Base-by-base conservation (phyloP, 345 rosid species). In the Trapa bicornis region DNA sequence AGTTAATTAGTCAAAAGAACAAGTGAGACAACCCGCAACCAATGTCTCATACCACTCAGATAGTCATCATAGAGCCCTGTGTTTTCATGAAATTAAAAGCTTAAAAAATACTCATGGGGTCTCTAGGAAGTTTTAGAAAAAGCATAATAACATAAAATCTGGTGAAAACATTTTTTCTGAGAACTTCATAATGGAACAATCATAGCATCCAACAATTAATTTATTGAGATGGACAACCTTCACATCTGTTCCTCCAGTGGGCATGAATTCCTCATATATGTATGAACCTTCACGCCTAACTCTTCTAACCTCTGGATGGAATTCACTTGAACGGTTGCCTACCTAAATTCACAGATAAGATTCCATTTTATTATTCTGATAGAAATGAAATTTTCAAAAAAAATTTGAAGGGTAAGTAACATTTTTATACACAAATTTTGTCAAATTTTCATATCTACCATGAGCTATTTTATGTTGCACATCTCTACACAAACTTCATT, bases 181-280 rank as follows among this genome's bases (percentile, higher is more conserved):
- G 43, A 4, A 41, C 43, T 41, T 41, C 43, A 41, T 8, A 41
- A 41, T 3, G 7, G 43, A 53, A 47, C 29, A 53, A 11, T 29
- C 32, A 45, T 56, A 57, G 29, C 3, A 65, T 37, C 17, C 41
- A 65, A n/a, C 5, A 58, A 42, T 29, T 50, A 45, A 37, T 32
- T 5, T 33, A 29, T 45, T 58, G 11, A 38, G 70, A 37, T 48
- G 47, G 48, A 54, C 48, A 75, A 94, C 99, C 97, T 95, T 95
- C 74, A 95, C 99, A 85, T 95, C 99, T 53, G 99, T 95, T 80
- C 99, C 98, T 67, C 98, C 99, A 6, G 98, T 95, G 67, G 99
- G 99, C 99, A 95, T 80, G 80, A 95, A 91, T 83, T 91, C 99
- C 83, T 95, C 99, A 37, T 91, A 95, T 79, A 95, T 91, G 76